Conservation (phyloP, 768 basidiomycete species). For the Boletus rubroflammeus region DNA sequence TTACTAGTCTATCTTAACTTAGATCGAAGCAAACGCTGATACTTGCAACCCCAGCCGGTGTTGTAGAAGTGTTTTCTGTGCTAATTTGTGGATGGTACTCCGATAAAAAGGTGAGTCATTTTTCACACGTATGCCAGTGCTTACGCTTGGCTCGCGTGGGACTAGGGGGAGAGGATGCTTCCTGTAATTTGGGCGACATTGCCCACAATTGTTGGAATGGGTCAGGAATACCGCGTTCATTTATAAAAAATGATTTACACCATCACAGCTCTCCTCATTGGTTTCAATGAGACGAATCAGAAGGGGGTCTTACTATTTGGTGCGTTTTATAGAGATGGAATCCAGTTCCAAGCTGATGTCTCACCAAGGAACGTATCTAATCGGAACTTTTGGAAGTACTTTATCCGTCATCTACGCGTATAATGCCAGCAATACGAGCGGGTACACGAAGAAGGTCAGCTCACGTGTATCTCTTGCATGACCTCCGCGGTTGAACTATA, state of each 20-base stretch:
- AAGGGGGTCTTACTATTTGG: slow-evolving; percentile 22
- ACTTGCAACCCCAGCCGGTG: slow-evolving; percentile 23
- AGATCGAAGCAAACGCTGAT: slow-evolving; percentile 1
- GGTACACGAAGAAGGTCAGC: slow-evolving; percentile 28
- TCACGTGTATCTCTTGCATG: too few species aligned
- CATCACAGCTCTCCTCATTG: slow-evolving; percentile 20
- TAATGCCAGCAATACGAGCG: slow-evolving; percentile 26
- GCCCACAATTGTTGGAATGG: slow-evolving; percentile 13
- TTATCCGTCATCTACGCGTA: slow-evolving; percentile 27
- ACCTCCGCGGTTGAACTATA: not conserved
- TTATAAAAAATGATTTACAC: not conserved
- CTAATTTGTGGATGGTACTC: slow-evolving; percentile 21
- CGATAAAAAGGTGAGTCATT: slow-evolving; percentile 14
- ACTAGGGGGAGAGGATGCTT: slow-evolving; percentile 14
- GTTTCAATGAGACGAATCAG: slow-evolving; percentile 17
- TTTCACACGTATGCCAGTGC: not conserved
- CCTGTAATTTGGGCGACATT: slow-evolving; percentile 8
- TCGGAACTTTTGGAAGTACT: slow-evolving; percentile 25
- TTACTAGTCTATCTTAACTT: not conserved
- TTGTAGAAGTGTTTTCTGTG: slow-evolving; percentile 21
- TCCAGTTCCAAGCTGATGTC: not conserved
- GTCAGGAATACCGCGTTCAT: not conserved
- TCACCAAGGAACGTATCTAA: slow-evolving; percentile 14
- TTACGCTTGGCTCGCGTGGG: not conserved
- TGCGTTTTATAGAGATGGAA: not conserved